Evolutionary conservation across 2,329 filamentous ascomycete genomes (phyloP), one percentile per base, ranked within the genome.

Genomic region (Arthrobotrys entomopaga): DNA sequence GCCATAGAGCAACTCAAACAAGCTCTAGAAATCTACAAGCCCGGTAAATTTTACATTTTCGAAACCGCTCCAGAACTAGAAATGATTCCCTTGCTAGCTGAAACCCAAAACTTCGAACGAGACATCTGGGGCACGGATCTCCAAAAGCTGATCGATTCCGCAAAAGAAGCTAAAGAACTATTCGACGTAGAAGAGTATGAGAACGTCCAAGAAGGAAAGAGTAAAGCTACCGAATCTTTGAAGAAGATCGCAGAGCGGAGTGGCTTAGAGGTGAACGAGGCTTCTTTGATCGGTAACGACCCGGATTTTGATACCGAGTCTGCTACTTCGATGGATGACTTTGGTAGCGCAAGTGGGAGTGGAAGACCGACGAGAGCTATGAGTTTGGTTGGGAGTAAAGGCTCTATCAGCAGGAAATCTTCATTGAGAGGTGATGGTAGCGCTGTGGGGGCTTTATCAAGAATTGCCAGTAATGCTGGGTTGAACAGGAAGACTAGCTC

Each of bases 41-140:
- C 43, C 0, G 64, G 64, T 11, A 43, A 53, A 24, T 67, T 59
- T 16, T 67, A 67, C 46, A 59, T 59, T 7, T 67, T 59, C 54
- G 53, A 59, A 53, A 60, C 53, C 2, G 64, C 64, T 15, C 40
- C 52, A 19, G 58, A 61, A n/a, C 34, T 67, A 20, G 54, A 67
- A n/a, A 59, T 67, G 64, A 13, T 67, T 6, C 53, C 53, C 1
- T 1, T 59, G 10, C 26, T 67, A 8, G 64, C 64, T 10, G 42
- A 42, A 7, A 59, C 64, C 2, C 64, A 67, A 38, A 67, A 60
- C 54, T 59, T 46, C 26, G 53, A 67, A 26, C 15, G 52, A 3
- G 63, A 66, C 38, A 57, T 66, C 22, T 46, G 34, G 60, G 60
- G 60, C 10, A 4, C 19, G 19, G 11, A 65, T 16, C 20, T 65